These are phyloP conservation scores for Suillus tomentosus DNA, from an alignment of 768 basidiomycete species.

Conservation along the genomic window DNA sequence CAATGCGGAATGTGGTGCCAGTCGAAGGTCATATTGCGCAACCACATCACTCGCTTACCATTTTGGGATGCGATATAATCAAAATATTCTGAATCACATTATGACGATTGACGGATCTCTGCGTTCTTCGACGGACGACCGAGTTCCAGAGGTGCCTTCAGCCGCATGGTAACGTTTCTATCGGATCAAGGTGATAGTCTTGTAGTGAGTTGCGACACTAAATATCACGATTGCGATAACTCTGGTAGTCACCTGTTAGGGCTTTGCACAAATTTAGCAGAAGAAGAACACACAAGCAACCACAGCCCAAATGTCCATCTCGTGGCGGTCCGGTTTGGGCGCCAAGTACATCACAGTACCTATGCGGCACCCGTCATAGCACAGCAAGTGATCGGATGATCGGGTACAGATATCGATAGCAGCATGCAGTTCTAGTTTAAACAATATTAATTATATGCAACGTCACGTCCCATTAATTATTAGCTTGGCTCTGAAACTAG, in stretches of 20 bases:
- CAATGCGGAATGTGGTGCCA: conserved; percentile 16
- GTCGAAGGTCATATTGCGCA: conserved; percentile 21
- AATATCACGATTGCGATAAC: neutral
- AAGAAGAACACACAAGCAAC: conserved; percentile 2
- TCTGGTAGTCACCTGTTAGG: neutral
- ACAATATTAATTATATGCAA: neutral
- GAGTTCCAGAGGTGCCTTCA: neutral
- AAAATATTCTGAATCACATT: neutral
- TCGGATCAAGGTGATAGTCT: neutral
- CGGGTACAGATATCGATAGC: neutral
- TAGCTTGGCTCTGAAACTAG: conserved; percentile 69
- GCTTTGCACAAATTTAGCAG: neutral
- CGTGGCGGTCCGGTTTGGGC: neutral
- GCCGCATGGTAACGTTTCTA: neutral
- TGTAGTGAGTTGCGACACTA: neutral
- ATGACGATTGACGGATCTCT: neutral
- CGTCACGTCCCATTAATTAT: conserved; percentile 23
- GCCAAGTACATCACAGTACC: neutral
- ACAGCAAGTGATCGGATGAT: neutral
- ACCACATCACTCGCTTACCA: conserved; percentile 17
- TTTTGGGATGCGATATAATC: conserved; percentile 9
- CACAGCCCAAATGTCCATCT: neutral
- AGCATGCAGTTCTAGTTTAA: conserved; percentile 7
- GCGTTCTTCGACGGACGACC: neutral
- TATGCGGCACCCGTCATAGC: neutral